A percentile compares a stretch with the other conserved stretches of the same genome.
phyloP scores from a whole-genome alignment of 805 yeast genomes.

The Metschnikowia continentalis region DNA sequence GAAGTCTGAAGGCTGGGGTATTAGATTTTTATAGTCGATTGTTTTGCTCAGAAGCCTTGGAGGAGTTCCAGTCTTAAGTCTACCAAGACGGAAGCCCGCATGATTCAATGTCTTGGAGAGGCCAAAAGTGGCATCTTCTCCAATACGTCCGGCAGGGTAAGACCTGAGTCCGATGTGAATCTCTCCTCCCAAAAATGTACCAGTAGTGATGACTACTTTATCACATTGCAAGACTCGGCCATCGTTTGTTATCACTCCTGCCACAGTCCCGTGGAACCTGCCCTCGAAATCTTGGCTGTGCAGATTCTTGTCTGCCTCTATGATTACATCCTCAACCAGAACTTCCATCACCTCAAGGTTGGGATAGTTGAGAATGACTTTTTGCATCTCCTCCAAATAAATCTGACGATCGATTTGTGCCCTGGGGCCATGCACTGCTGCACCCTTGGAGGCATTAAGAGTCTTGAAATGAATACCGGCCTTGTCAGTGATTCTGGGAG shows the following conservation, averaged over 20 bases:
- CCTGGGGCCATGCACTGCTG: constrained; percentile 98
- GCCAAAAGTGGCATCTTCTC: constrained; percentile 89
- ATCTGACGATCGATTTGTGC: constrained; percentile 90
- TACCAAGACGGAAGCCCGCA: constrained; percentile 79
- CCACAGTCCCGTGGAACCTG: constrained; percentile 43
- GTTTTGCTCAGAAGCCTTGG: constrained; percentile 74
- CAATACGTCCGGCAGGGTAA: constrained; percentile 89
- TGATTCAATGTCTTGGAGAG: constrained; percentile 70
- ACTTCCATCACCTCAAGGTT: constrained; percentile 63
- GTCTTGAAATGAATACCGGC: constrained; percentile 92
- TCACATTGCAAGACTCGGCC: constrained; percentile 59
- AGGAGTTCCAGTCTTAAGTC: constrained; percentile 97
- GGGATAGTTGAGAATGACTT: constrained; percentile 49
- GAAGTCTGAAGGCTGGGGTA: constrained; percentile 72
- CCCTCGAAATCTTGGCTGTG: constrained; percentile 29
- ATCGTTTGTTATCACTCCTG: constrained; percentile 70
- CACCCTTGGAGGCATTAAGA: constrained; percentile 81
- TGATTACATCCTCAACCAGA: constrained; percentile 78
- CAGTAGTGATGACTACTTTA: constrained; percentile 86
- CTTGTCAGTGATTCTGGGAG: constrained; percentile 78
- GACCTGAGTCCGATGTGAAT: constrained; percentile 82
- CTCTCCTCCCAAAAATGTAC: constrained; percentile 92
- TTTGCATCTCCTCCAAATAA: constrained; percentile 77
- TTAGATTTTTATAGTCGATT: constrained; percentile 62
- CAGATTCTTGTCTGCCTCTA: constrained; percentile 34